Evolutionary conservation across 176 grass and related monocot species (phyloP), one percentile per base, ranked within the genome.

Genomic region (Melocanna baccifera): DNA sequence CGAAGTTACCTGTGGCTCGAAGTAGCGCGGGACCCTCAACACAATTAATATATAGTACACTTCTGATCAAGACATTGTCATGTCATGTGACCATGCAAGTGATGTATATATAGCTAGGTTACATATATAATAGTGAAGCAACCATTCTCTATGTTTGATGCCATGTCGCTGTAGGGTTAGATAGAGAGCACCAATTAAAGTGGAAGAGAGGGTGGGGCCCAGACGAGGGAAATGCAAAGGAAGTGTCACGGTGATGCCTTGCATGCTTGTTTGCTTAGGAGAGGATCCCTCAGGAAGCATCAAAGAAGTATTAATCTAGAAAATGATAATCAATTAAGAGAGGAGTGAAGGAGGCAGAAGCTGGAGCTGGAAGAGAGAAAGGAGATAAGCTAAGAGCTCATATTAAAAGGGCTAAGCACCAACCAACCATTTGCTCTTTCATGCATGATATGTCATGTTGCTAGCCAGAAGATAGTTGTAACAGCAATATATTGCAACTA

Each of bases 121-220:
- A 76, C 62, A 47, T 67, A 37, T 71, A 85, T 37, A 57, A 84
- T 43, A 84, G 81, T 69, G 65, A 81, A 82, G 81, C 71, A 39
- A 75, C 78, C 76, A 87, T 65, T 70, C 41, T 78, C 39, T 45
- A 87, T 40, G 67, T 89, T 80, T 79, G 97, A 99, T 99, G 93
- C 88, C 64, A 77, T 64, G 97, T 99, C 97, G 89, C 86, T 96
- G 67, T 99, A 82, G 64, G 68, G 93, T 99, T 99, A 94, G 93
- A 91, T 96, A 91, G 89, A 89, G 92, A 92, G 69, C 85, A 89
- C 74, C 84, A 62, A 87, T 88, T 88, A 85, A 79, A 85, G 82
- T 45, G 82, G 84, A 85, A 58, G 62, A 80, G 68, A 6, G 52
- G 9, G 56, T 80, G 22, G 92, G 85, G 7, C 89, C 92, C 85